These are phyloP conservation scores for Coemansia sp. DNA, from an alignment of 371 early-diverging fungal species.

Conservation along the genomic window DNA sequence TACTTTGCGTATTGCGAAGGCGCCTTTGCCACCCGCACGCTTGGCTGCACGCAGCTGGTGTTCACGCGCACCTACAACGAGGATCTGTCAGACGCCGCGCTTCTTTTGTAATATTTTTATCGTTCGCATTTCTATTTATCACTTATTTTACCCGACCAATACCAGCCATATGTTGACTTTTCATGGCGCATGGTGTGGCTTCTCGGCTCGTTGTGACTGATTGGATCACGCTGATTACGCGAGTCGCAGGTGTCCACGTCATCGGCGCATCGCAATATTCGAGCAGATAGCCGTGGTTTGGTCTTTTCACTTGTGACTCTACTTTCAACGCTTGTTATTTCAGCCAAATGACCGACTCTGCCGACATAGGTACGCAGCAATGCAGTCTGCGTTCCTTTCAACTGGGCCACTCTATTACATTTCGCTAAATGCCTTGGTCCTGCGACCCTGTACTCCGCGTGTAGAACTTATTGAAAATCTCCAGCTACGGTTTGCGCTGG, in stretches of 20 bases:
- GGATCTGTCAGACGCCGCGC: slow-evolving; percentile 9
- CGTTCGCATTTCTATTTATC: background rate
- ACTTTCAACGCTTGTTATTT: background rate
- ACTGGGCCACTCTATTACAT: background rate
- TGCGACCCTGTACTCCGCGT: background rate
- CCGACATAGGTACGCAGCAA: slow-evolving; percentile 22
- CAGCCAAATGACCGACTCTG: slow-evolving; percentile 20
- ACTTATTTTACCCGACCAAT: background rate
- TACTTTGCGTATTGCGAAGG: slow-evolving; percentile 70
- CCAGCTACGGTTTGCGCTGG: slow-evolving; percentile 82
- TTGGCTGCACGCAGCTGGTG: slow-evolving; percentile 59
- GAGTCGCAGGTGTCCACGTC: too few species aligned
- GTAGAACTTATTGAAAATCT: slow-evolving; percentile 74
- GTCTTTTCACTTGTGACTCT: background rate
- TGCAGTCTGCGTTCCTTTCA: background rate
- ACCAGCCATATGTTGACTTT: too few species aligned
- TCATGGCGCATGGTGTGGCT: background rate
- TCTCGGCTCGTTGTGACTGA: background rate
- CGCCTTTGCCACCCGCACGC: slow-evolving; percentile 61
- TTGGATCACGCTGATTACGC: background rate
- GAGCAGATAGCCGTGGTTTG: background rate
- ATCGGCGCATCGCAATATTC: background rate
- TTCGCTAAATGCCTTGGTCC: background rate
- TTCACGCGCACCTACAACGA: slow-evolving; percentile 50
- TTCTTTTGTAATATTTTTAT: slow-evolving; percentile 7